Evolutionary conservation across 257 asterid genomes (phyloP).

Genomic region (Penstemon eatonii): DNA sequence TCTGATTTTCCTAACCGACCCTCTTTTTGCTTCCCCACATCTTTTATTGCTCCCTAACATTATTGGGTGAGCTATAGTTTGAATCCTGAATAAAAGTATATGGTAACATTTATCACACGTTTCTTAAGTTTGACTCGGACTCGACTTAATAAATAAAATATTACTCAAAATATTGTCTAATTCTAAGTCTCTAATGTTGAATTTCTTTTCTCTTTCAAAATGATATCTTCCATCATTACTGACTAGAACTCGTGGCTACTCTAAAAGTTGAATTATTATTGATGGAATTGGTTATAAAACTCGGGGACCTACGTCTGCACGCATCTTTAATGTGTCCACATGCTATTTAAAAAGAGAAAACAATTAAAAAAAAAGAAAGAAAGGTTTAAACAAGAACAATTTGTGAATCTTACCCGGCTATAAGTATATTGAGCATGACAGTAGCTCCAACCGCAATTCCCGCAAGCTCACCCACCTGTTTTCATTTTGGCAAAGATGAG

Average conservation of each 20-base stretch:
- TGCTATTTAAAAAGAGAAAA: neutral
- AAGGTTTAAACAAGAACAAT: neutral
- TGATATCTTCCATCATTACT: too few relatives aligned
- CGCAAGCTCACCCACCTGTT: constrained; percentile 88
- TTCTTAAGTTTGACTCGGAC: too few relatives aligned
- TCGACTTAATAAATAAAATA: too few relatives aligned
- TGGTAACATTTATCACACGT: too few relatives aligned
- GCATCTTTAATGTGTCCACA: neutral
- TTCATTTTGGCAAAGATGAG: neutral
- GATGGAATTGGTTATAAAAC: too few relatives aligned
- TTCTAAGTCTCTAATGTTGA: too few relatives aligned
- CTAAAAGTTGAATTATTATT: too few relatives aligned
- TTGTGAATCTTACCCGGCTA: constrained; percentile 62
- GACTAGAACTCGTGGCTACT: too few relatives aligned
- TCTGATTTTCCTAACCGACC: neutral
- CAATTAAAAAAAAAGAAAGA: neutral
- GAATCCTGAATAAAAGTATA: too few relatives aligned
- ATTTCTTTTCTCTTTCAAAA: too few relatives aligned
- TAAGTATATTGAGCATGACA: constrained; percentile 79
- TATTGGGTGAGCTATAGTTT: too few relatives aligned
- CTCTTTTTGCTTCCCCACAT: neutral
- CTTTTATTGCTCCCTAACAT: neutral
- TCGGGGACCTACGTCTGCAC: neutral
- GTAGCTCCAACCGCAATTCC: constrained; percentile 94
- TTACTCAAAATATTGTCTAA: too few relatives aligned